These are phyloP conservation scores for Eutreptiella sp. DNA, from an alignment of 208 protist species.

Conservation along the genomic window DNA sequence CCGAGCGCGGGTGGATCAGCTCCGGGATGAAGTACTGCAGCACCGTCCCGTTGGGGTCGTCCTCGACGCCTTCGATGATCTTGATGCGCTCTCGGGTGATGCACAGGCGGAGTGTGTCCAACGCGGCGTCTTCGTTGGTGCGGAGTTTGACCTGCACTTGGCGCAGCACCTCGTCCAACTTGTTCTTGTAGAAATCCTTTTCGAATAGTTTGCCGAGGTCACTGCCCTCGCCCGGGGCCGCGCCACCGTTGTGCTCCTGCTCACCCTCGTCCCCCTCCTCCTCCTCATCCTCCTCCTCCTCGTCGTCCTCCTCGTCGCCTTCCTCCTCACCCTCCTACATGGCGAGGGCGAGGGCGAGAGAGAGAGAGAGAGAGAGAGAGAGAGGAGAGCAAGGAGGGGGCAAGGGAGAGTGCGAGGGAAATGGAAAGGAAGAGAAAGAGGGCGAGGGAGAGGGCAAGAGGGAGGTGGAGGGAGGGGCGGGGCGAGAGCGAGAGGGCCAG, in stretches of 20 bases:
- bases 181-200: background rate
- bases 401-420: too few relatives aligned
- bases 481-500: too few relatives aligned
- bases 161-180: background rate
- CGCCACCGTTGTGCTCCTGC: background rate
- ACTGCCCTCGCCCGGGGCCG: background rate
- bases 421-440: too few relatives aligned
- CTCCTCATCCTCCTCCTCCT: background rate
- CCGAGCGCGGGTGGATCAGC: background rate
- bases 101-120: background rate
- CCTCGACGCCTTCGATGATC: background rate
- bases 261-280: background rate
- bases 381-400: too few relatives aligned
- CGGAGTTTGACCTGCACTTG: background rate
- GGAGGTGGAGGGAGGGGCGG: too few relatives aligned
- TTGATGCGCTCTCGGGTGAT: constrained; percentile 2
- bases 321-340: background rate
- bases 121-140: background rate
- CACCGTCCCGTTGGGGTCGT: constrained; percentile 7
- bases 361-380: too few relatives aligned
- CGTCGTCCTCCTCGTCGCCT: background rate
- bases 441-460: too few relatives aligned
- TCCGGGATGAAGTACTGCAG: background rate
- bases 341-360: too few relatives aligned
- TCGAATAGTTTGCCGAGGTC: background rate